Conservation (phyloP, 2,329 filamentous ascomycete species). For the Diplodia corticola region DNA sequence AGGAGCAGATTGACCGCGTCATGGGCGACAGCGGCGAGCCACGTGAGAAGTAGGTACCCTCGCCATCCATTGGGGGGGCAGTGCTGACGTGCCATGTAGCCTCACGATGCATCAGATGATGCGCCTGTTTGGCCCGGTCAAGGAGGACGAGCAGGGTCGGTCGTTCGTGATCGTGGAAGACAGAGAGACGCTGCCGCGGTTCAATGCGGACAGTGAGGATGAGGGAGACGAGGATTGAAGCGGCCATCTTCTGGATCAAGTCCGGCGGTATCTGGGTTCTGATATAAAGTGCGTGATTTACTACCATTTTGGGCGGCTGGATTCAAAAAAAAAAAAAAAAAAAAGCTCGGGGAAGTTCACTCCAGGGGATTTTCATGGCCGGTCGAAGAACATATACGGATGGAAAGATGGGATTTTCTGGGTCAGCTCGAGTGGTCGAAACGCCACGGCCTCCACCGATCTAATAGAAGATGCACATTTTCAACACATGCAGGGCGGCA, state of each 20-base stretch:
- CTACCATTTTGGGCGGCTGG: not conserved
- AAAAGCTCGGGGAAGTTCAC: not conserved
- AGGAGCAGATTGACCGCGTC: conserved; percentile 45
- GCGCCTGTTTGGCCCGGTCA: conserved; percentile 48
- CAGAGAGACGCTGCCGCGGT: conserved; percentile 32
- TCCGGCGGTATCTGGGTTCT: not conserved
- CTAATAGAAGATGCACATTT: too few species aligned
- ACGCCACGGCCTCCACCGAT: not conserved
- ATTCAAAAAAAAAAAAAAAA: too few species aligned
- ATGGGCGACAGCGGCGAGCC: conserved; percentile 43
- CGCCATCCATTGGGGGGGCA: too few species aligned
- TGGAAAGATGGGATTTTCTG: not conserved
- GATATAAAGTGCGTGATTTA: not conserved
- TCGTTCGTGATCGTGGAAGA: conserved; percentile 46
- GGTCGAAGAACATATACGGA: not conserved
- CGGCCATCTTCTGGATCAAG: too few species aligned
- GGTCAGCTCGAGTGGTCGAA: not conserved
- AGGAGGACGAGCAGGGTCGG: conserved; percentile 40
- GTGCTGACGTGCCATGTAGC: conserved; percentile 22
- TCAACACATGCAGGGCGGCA: too few species aligned
- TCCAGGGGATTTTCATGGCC: not conserved
- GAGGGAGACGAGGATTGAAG: conserved; percentile 35
- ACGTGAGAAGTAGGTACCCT: conserved; percentile 30
- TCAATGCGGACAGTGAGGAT: conserved; percentile 34
- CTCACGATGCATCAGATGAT: conserved; percentile 45